Conservation (phyloP, 441 rosid species). For the Gossypium aridum region DNA sequence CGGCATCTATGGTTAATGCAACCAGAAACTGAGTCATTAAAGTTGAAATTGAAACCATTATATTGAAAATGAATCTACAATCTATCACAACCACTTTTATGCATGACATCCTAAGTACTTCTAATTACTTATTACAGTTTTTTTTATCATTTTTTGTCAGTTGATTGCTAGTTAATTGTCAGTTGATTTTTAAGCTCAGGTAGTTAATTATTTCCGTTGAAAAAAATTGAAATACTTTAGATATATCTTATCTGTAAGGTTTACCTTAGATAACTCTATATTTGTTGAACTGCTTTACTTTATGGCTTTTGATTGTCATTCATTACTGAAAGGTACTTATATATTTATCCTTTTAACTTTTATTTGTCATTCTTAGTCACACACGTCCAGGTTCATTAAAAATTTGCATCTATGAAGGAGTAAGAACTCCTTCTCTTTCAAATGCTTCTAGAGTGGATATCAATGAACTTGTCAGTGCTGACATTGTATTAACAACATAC, state of each 20-base stretch:
- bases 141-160: no score
- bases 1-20: not conserved
- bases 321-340: constrained; percentile 16
- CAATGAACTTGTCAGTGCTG: constrained; percentile 62
- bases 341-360: constrained; percentile 15
- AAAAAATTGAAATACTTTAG: not conserved
- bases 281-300: not conserved
- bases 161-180: no score
- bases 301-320: constrained; percentile 16
- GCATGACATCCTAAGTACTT: not conserved
- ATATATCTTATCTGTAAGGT: not conserved
- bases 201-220: not conserved
- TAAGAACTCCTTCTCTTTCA: constrained; percentile 58
- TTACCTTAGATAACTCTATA: not conserved
- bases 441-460: constrained; percentile 47
- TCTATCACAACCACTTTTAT: not conserved
- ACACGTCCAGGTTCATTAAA: constrained; percentile 75
- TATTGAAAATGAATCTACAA: constrained; percentile 6
- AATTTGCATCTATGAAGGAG: constrained; percentile 79
- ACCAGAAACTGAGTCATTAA: not conserved
- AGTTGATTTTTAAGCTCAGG: no score
- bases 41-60: not conserved
- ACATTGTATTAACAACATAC: constrained; percentile 83
- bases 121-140: no score
- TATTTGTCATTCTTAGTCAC: constrained; percentile 48